Evolutionary conservation across 2,329 filamentous ascomycete genomes (phyloP).

Genomic region (Zalaria sp.): DNA sequence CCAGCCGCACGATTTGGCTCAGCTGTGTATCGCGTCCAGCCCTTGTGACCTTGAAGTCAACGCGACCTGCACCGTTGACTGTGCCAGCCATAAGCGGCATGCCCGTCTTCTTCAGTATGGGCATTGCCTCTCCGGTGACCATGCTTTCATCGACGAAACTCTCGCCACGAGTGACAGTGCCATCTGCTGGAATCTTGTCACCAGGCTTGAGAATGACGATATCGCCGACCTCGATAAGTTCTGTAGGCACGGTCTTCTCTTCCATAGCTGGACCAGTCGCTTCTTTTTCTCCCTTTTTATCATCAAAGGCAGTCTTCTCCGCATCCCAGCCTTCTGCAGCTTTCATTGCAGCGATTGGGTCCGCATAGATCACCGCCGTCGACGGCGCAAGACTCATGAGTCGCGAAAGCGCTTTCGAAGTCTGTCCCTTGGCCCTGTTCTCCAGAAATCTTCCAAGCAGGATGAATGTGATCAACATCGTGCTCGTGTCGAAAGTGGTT

Average conservation of each 20-base stretch:
- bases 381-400: slow-evolving; percentile 94
- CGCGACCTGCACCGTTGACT: slow-evolving; percentile 81
- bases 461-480: slow-evolving; percentile 95
- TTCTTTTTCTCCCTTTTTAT: slow-evolving; percentile 18
- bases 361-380: slow-evolving; percentile 91
- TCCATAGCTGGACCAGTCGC: slow-evolving; percentile 51
- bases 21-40: slow-evolving; percentile 92
- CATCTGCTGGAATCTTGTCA: slow-evolving; percentile 93
- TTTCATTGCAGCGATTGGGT: slow-evolving; percentile 88
- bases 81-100: slow-evolving; percentile 78
- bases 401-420: slow-evolving; percentile 79
- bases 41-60: slow-evolving; percentile 85
- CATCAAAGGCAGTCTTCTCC: slow-evolving; percentile 29
- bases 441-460: slow-evolving; percentile 82
- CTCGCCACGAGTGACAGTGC: slow-evolving; percentile 71
- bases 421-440: slow-evolving; percentile 90
- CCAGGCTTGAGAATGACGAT: slow-evolving; percentile 86
- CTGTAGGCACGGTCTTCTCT: slow-evolving; percentile 78
- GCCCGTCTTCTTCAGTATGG: slow-evolving; percentile 76
- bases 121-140: slow-evolving; percentile 96
- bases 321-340: slow-evolving; percentile 64
- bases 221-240: slow-evolving; percentile 86
- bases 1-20: slow-evolving; percentile 95
- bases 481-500: slow-evolving; percentile 94
- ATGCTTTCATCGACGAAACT: slow-evolving; percentile 95